Base-by-base conservation (phyloP, 73 alveolate genomes). In the Urostyla sp. region DNA sequence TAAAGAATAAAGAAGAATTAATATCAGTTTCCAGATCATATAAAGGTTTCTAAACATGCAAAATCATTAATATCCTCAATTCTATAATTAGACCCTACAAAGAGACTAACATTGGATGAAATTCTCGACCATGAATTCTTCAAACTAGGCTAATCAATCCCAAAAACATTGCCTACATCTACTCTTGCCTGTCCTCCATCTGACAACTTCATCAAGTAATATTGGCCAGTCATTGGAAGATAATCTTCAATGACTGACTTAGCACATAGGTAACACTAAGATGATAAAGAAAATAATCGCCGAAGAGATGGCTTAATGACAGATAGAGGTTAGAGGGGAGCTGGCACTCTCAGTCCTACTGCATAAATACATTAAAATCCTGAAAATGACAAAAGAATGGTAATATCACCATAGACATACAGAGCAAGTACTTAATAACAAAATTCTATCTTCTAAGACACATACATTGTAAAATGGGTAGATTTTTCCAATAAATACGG, bases 111-210 rank as follows among this genome's bases (percentile, higher is more conserved):
- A 32, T 77, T 92, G 40, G 77, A 80, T 43, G 87, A 92, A 45
- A 90, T 92, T 5, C 85, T 88, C 32, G 86, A 78, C 34, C 95
- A 89, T 49, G 95, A 85, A 50, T 92, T 90, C 89, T 92, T 92
- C 83, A 87, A 89, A 52, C 53, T 80, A 66, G 89, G 84, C 13
- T 74, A 31, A 21, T 60, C 92, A 67, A 80, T 89, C 49, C 92
- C 95, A 32, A 92, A 92, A 57, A 44, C 85, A 49, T 69, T 94
- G 46, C 98, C 98, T 3, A 50, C 91, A 0, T 82, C 93, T 48
- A 89, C 97, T 36, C 74, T 94, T 21, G 97, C 97, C 4, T 87
- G 89, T 57, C 98, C 98, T 31, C 96, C 97, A 13, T 46, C 90
- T 24, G 95, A 81, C 0, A 53, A 46, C 27, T 84, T 75, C 45